Evolutionary conservation across 192 early-diverging fungal genomes (phyloP), one percentile per base, ranked within the genome.

Genomic region (Coemansia sp.): DNA sequence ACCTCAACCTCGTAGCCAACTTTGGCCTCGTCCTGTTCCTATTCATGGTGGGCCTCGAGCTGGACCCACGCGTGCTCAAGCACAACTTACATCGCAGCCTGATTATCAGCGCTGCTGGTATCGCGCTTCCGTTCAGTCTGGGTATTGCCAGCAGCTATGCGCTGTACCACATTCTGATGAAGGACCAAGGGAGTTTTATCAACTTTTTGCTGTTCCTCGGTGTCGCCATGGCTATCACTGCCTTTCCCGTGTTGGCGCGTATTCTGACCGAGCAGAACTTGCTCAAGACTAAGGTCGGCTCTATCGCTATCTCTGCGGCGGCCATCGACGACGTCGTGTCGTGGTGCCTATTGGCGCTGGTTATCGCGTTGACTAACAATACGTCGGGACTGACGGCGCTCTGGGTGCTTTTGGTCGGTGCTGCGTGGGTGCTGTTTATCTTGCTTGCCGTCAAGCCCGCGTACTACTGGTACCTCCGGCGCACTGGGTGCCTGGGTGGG

Each of bases 231-330:
- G 84, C 92, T 38, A 95, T 97, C 70, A 98, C 95, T 0, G 95
- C 96, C 1, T 98, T 97, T 67, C 97, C 97, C 0, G 97, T 98
- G 1, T 87, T 98, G 34, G 97, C 94, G 0, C 95, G 97, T 69
- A 97, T 98, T 60, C 77, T 98, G 64, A 90, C 93, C 0, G 96
- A 97, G 79, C 86, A 90, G 41, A 95, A 96, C 71, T 74, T 98
- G 38, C 78, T 97, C 40, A 82, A 85, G 5, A 93, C 95, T 31
- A 83, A 82, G 8, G 94, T 96, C 10, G 97, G 95, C 12, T 86
- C 90, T 18, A 85, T 92, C n/a, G 90, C 95, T 18, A 88, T 98
- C 59, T 90, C 93, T 18, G 89, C 94, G 2, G 95, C 93, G 2
- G 90, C 95, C 10, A 85, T 94, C 31, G 94, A 97, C 68, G 96